phyloP scores from a whole-genome alignment of 371 early-diverging fungal species.

The Rhizopus arrhizus region DNA sequence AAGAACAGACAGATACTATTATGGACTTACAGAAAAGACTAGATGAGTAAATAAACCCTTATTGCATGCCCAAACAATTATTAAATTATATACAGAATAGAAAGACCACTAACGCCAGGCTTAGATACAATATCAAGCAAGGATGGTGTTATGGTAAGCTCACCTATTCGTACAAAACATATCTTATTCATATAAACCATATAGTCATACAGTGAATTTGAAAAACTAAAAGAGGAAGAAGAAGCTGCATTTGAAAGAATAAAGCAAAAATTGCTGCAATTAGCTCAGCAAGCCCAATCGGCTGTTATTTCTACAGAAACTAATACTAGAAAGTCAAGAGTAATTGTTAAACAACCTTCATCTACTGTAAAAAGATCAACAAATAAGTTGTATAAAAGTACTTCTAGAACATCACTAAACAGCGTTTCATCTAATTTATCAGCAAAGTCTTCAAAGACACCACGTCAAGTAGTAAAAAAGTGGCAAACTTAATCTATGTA shows the following conservation, averaged over 20 bases:
- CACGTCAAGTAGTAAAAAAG: constrained; percentile 9
- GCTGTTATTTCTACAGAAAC: constrained; percentile 21
- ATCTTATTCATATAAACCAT: not conserved
- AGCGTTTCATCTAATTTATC: constrained; percentile 5
- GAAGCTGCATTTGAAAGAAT: constrained; percentile 46
- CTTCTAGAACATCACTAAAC: constrained; percentile 19
- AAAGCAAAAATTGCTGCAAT: constrained; percentile 28
- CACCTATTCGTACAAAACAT: no score
- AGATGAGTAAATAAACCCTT: constrained; percentile 24
- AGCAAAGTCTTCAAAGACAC: constrained; percentile 1
- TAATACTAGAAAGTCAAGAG: no score
- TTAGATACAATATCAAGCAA: constrained; percentile 35
- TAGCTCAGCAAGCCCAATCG: constrained; percentile 47
- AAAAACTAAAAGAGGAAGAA: constrained; percentile 27
- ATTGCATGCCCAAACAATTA: not conserved
- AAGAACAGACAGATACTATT: constrained; percentile 45
- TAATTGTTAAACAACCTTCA: no score
- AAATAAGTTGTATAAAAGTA: constrained; percentile 14
- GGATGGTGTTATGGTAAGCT: constrained; percentile 32
- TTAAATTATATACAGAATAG: constrained; percentile 26
- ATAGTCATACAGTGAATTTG: no score
- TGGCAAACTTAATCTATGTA: constrained; percentile 19
- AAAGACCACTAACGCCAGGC: constrained; percentile 38
- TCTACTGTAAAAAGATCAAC: not conserved
- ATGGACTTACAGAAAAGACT: constrained; percentile 43